Evolutionary conservation across 2,329 filamentous ascomycete genomes (phyloP).

Genomic region (Xylariaceae sp.): DNA sequence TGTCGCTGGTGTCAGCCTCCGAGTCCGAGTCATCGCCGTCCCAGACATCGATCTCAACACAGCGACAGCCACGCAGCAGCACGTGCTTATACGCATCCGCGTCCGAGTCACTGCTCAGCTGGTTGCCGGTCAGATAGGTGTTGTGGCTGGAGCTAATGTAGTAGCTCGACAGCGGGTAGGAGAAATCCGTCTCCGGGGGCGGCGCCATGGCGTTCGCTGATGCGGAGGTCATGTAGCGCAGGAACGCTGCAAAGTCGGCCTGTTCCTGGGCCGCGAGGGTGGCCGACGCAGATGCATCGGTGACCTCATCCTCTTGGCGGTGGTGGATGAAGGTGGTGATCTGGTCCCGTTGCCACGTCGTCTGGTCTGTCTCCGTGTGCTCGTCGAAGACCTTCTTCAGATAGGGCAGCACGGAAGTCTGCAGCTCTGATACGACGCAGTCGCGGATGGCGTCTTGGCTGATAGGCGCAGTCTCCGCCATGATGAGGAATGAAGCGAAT

Average conservation of each 20-base stretch:
- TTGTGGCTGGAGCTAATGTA: conserved; percentile 95
- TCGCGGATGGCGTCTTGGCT: conserved; percentile 39
- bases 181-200: conserved; percentile 47
- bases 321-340: conserved; percentile 42
- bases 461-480: conserved; percentile 28
- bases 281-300: conserved; percentile 29
- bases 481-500: conserved; percentile 5
- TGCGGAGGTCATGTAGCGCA: conserved; percentile 52
- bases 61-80: conserved; percentile 77
- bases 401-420: conserved; percentile 37
- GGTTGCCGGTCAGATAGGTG: conserved; percentile 84
- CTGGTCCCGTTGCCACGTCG: conserved; percentile 43
- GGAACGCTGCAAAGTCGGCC: conserved; percentile 45
- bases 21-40: conserved; percentile 73
- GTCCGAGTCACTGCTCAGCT: conserved; percentile 80
- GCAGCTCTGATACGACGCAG: conserved; percentile 39
- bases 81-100: conserved; percentile 83
- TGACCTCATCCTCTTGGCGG: conserved; percentile 40
- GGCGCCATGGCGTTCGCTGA: conserved; percentile 41
- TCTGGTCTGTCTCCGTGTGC: conserved; percentile 35
- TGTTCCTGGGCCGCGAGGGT: conserved; percentile 28
- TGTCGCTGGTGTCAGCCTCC: conserved; percentile 36
- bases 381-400: conserved; percentile 44
- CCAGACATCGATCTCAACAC: conserved; percentile 94
- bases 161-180: conserved; percentile 81